phyloP scores from a whole-genome alignment of 2,329 filamentous ascomycete genomes.

The Bipolaris gigantea region DNA sequence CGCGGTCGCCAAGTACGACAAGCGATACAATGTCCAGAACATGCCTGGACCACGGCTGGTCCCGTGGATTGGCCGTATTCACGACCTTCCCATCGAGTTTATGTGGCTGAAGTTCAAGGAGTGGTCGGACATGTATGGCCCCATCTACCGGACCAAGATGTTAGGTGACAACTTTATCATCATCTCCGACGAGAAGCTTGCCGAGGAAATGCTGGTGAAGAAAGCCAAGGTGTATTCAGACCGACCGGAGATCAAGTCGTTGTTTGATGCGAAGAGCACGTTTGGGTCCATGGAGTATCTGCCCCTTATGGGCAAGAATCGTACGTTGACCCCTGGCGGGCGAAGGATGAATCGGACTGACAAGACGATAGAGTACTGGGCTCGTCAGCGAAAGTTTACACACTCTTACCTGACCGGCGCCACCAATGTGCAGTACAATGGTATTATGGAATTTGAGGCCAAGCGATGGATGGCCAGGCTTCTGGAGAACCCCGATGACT shows the following conservation, averaged over 20 bases:
- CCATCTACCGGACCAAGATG: constrained; percentile 45
- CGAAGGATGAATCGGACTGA: constrained; percentile 11
- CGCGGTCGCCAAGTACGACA: constrained; percentile 42
- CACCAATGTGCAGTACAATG: constrained; percentile 50
- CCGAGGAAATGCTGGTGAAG: constrained; percentile 58
- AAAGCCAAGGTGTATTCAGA: constrained; percentile 57
- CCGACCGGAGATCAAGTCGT: constrained; percentile 53
- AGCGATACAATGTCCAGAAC: constrained; percentile 40
- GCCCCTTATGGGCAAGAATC: constrained; percentile 59
- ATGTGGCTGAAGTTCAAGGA: constrained; percentile 58
- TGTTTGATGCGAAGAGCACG: constrained; percentile 59
- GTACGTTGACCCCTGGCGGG: constrained; percentile 41
- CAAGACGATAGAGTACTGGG: constrained; percentile 53
- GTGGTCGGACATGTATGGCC: constrained; percentile 41
- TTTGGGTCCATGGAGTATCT: constrained; percentile 60
- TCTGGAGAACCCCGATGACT: constrained; percentile 55
- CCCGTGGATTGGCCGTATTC: constrained; percentile 43
- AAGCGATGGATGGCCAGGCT: constrained; percentile 58
- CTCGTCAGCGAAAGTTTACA: constrained; percentile 57
- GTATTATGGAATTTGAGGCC: constrained; percentile 56
- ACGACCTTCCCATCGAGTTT: constrained; percentile 43
- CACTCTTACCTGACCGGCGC: constrained; percentile 56
- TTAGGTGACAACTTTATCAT: constrained; percentile 51
- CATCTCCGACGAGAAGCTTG: constrained; percentile 56
- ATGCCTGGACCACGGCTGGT: constrained; percentile 47